Percentiles rank a stretch among this genome's conserved stretches.
Evolutionary conservation across 2,329 filamentous ascomycete genomes (phyloP).

Genomic region (Knufia petricola): DNA sequence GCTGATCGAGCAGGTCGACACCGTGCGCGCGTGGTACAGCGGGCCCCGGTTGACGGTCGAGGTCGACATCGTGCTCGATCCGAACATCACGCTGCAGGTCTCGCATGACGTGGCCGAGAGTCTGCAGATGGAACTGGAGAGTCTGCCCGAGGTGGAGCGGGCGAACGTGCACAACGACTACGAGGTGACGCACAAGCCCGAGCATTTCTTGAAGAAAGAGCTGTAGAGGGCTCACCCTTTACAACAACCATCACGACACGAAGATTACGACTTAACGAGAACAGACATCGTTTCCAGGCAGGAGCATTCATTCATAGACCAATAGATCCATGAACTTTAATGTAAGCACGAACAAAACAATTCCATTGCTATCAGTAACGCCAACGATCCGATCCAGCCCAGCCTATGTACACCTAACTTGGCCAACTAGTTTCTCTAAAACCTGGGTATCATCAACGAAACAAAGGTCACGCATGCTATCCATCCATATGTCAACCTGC

Average conservation of each 20-base stretch:
- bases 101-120: constrained; percentile 93
- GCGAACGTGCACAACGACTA: constrained; percentile 97
- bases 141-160: constrained; percentile 79
- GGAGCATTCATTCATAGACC: too few relatives aligned
- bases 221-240: too few relatives aligned
- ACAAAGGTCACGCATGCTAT: background rate
- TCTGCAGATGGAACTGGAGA: constrained; percentile 88
- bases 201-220: constrained; percentile 64
- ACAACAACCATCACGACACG: too few relatives aligned
- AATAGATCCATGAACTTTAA: too few relatives aligned
- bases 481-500: background rate
- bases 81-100: constrained; percentile 57
- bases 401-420: too few relatives aligned
- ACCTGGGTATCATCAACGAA: constrained; percentile 4
- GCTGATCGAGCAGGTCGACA: constrained; percentile 76
- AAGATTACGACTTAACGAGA: too few relatives aligned
- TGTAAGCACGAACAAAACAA: too few relatives aligned
- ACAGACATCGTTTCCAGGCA: too few relatives aligned
- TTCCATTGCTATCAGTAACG: too few relatives aligned
- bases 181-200: constrained; percentile 89
- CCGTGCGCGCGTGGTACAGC: constrained; percentile 85
- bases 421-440: background rate
- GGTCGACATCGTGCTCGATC: constrained; percentile 91
- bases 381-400: too few relatives aligned
- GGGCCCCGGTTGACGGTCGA: constrained; percentile 85